These are phyloP conservation scores for Aegle marmelos DNA, from an alignment of 345 rosid genomes.

Conservation along the genomic window DNA sequence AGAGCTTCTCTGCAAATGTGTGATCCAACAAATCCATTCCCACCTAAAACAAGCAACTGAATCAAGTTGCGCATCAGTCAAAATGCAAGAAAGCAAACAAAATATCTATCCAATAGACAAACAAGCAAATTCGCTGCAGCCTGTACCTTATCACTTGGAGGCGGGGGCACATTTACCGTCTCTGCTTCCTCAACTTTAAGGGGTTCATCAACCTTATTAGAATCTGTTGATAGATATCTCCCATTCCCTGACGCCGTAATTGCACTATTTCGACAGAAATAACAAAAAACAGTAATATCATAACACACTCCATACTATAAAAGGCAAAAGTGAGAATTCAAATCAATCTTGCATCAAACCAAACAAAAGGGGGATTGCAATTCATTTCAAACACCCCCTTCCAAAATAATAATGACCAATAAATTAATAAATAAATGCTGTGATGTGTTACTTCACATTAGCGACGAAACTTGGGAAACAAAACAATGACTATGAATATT, in stretches of 20 bases:
- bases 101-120: background rate
- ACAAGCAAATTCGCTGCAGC: background rate
- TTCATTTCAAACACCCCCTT: background rate
- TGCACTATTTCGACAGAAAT: conserved; percentile 30
- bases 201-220: conserved; percentile 74
- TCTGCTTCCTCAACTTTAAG: conserved; percentile 87
- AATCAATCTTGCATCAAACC: background rate
- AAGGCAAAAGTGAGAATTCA: background rate
- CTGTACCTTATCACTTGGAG: conserved; percentile 72
- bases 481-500: background rate
- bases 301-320: background rate
- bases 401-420: no score
- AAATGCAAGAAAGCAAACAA: conserved; percentile 4
- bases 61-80: conserved; percentile 9
- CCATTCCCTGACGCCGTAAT: conserved; percentile 32
- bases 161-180: conserved; percentile 75
- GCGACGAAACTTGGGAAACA: background rate
- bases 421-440: background rate
- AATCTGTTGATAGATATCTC: conserved; percentile 65
- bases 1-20: conserved; percentile 87
- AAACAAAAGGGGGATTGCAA: background rate
- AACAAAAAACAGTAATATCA: background rate
- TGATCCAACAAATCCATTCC: conserved; percentile 98
- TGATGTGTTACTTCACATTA: no score
- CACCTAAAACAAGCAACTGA: conserved; percentile 96